phyloP scores from a whole-genome alignment of 805 yeast species.

The Yamadazyma sp. region DNA sequence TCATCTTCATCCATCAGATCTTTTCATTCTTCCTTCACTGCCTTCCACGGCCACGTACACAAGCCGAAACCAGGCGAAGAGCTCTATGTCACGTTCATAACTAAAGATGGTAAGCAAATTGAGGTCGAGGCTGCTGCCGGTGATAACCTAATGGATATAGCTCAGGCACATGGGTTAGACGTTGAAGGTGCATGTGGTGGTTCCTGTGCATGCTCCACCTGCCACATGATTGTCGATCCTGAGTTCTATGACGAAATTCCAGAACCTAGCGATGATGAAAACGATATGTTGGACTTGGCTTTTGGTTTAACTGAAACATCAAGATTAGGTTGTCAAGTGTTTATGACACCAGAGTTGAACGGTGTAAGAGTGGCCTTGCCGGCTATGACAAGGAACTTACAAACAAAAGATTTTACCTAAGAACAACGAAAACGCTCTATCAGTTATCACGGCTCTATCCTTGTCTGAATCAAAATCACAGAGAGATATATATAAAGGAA shows the following conservation, averaged over 20 bases:
- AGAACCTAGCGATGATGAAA: constrained; percentile 96
- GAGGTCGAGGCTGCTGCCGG: constrained; percentile 89
- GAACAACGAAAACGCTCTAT: neutral
- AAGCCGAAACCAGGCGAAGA: constrained; percentile 95
- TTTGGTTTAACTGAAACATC: constrained; percentile 97
- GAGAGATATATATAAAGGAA: too few species aligned
- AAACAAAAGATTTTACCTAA: constrained; percentile 70
- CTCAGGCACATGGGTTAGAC: constrained; percentile 88
- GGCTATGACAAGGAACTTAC: constrained; percentile 94
- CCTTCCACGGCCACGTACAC: constrained; percentile 79
- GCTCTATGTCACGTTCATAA: constrained; percentile 73
- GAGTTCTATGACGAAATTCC: constrained; percentile 87
- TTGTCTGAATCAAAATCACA: too few species aligned
- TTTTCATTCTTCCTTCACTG: constrained; percentile 22
- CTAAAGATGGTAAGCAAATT: constrained; percentile 85
- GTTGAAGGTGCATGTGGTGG: constrained; percentile 99
- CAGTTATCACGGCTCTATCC: too few species aligned
- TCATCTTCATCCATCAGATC: constrained; percentile 5
- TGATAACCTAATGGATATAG: constrained; percentile 87
- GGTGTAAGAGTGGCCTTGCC: constrained; percentile 95
- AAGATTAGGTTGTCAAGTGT: constrained; percentile 90
- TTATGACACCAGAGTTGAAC: constrained; percentile 85
- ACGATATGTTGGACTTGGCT: constrained; percentile 97
- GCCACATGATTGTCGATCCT: constrained; percentile 96
- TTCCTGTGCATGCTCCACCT: constrained; percentile 97